These are phyloP conservation scores for Iodosphaeria phyllophila DNA, from an alignment of 2,329 filamentous ascomycete genomes.

Conservation along the genomic window DNA sequence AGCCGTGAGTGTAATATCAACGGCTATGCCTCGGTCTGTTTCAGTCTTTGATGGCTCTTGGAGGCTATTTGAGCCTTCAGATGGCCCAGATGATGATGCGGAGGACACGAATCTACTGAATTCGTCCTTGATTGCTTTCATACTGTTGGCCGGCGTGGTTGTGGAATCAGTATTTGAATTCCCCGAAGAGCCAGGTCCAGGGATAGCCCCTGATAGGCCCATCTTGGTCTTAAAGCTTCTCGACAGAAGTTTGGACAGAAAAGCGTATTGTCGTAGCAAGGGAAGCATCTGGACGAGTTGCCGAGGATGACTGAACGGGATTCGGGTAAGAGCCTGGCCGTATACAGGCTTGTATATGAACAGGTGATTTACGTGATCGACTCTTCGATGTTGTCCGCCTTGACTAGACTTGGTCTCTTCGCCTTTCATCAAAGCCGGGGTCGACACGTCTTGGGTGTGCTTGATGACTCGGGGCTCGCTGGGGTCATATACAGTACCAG, in stretches of 20 bases:
- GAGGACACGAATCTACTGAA: constrained; percentile 7
- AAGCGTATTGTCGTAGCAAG: constrained; percentile 55
- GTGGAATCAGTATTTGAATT: constrained; percentile 4
- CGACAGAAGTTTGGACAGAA: constrained; percentile 44
- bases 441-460: constrained; percentile 26
- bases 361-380: constrained; percentile 44
- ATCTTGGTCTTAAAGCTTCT: constrained; percentile 36
- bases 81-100: no score
- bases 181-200: constrained; percentile 7
- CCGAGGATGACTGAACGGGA: constrained; percentile 62
- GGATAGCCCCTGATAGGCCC: no score
- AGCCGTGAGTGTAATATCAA: constrained; percentile 34
- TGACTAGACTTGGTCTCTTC: constrained; percentile 13
- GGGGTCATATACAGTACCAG: constrained; percentile 29
- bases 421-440: constrained; percentile 10
- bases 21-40: constrained; percentile 10
- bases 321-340: constrained; percentile 42
- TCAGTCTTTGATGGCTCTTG: no score
- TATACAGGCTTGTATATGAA: constrained; percentile 58
- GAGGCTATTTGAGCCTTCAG: no score
- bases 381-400: no score
- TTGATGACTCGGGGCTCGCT: constrained; percentile 38
- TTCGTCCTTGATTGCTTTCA: constrained; percentile 7
- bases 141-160: constrained; percentile 7
- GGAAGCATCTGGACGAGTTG: constrained; percentile 62